Base-by-base conservation (phyloP, 805 yeast species). In the Myxozyma geophila region DNA sequence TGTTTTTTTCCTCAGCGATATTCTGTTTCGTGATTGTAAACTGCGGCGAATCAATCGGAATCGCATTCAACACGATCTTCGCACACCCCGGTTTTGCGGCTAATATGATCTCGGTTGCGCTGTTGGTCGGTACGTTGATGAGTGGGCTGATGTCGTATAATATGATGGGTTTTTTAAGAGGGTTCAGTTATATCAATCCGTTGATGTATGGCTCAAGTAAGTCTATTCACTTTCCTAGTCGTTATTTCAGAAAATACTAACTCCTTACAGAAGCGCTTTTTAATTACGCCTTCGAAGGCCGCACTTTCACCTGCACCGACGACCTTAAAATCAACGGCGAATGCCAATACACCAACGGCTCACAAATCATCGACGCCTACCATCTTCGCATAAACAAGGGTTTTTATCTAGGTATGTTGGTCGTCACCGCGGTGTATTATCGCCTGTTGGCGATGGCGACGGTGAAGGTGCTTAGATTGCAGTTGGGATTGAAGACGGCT, bases 1-100 rank as follows among this genome's bases (percentile, higher is more conserved):
- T 88, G 79, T 91, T 83, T 71, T 90, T 92, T 70, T 81, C 87
- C 0, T 78, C 87, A 69, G 81, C 85, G 21, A 84, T 85, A 67
- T 79, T 84, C 35, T 69, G 85, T 0, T 77, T 85, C 61, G 76
- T 82, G 33, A 81, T 85, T 28, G 82, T 87, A 17, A 85, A 86
- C 67, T 86, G 92, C 64, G 97, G 97, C 41, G 97, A 91, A 73
- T 87, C 93, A 7, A 78, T 91, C 39, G 97, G 97, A 0, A 88
- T 91, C 7, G 81, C 89, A 55, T 88, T 91, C 62, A 90, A 89
- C 71, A 86, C 92, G 3, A 69, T 88, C 0, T 87, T 91, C 70
- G 76, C 79, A 54, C 91, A 90, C 70, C 82, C 90, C 39, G 96
- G 96, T 0, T 84, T 90, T 71, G 96, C 95, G 0, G 86, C 89